Base-by-base conservation (phyloP, 2,329 filamentous ascomycete genomes). In the Scedosporium apiospermum region DNA sequence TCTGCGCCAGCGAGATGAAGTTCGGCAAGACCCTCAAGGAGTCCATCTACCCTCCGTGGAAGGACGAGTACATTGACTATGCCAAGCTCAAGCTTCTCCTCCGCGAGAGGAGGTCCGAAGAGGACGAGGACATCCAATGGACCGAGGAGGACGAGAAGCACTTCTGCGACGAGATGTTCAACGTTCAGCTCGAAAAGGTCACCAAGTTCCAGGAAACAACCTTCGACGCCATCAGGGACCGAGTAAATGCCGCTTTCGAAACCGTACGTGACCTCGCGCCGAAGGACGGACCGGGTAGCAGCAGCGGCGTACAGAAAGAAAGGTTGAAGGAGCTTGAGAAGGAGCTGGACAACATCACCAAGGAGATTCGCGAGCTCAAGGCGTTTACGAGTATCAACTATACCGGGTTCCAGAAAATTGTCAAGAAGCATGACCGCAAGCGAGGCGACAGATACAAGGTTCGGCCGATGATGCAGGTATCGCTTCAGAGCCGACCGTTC, bases 341-440 rank as follows among this genome's bases (percentile, higher is more conserved):
- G 58, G 91, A 97, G 77, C 83, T 98, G 63, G 93, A 98, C 74
- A 77, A 78, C 62, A 95, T 98, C 75, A 95, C 90, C 41, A 90
- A 91, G 72, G 91, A 97, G 75, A 88, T 96, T 71, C 93, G 89
- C 73, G 90, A 96, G 79, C 83, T 99, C 68, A 95, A 96, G 77
- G 95, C 91, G 74, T 99, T 95, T 77, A 95, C 91, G 75, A 90
- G 88, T 66, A 88, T 97, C 78, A 99, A 99, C 78, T 99, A 97
- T 76, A 96, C 95, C 5, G 95, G 92, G 58, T 96, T 98, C 76
- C 83, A 97, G 72, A 99, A 99, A 81, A 96, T 96, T 58, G 92
- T 92, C 63, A 99, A 99, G 86, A 99, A 99, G 78, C 95, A 99
- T 76, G 95, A 99, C 76, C 90, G 95, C 67, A 96, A 93, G 78